phyloP scores from a whole-genome alignment of 2,329 filamentous ascomycete species.

The Pseudodiploospora longispora region DNA sequence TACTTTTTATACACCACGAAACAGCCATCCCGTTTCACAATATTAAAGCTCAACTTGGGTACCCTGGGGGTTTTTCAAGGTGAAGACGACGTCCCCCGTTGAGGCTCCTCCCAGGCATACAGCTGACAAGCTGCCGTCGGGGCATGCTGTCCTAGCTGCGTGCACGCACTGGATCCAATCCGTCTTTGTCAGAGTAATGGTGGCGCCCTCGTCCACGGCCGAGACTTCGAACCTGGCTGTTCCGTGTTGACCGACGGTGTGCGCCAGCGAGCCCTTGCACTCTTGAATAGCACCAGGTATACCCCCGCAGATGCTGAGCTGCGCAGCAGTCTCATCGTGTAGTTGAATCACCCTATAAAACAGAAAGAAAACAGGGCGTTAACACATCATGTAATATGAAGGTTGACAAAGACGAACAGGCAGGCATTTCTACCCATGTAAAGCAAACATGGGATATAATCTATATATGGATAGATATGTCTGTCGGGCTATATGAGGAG shows the following conservation, averaged over 20 bases:
- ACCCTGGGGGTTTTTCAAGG: slow-evolving; percentile 18
- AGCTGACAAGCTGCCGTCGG: slow-evolving; percentile 41
- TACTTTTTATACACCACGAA: no score
- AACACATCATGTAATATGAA: no score
- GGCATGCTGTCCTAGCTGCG: slow-evolving; percentile 43
- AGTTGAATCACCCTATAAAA: slow-evolving; percentile 30
- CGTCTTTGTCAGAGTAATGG: slow-evolving; percentile 45
- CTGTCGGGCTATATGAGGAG: no score
- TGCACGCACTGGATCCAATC: slow-evolving; percentile 47
- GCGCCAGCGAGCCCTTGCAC: slow-evolving; percentile 35
- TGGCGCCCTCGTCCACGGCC: slow-evolving; percentile 32
- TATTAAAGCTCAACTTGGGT: neutral
- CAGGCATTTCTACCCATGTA: no score
- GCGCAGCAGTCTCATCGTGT: slow-evolving; percentile 41
- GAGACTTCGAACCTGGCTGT: slow-evolving; percentile 40
- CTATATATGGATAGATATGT: no score
- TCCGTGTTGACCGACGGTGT: slow-evolving; percentile 37
- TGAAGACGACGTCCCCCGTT: slow-evolving; percentile 37
- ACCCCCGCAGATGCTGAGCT: slow-evolving; percentile 43
- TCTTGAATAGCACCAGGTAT: slow-evolving; percentile 35
- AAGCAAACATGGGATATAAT: no score
- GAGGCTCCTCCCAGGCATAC: slow-evolving; percentile 39
- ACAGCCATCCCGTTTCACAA: no score
- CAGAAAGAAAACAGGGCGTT: no score
- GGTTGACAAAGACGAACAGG: no score